Base-by-base conservation (phyloP, 352 stramenopile genomes). In the Phytopythium cucurbitacearum region DNA sequence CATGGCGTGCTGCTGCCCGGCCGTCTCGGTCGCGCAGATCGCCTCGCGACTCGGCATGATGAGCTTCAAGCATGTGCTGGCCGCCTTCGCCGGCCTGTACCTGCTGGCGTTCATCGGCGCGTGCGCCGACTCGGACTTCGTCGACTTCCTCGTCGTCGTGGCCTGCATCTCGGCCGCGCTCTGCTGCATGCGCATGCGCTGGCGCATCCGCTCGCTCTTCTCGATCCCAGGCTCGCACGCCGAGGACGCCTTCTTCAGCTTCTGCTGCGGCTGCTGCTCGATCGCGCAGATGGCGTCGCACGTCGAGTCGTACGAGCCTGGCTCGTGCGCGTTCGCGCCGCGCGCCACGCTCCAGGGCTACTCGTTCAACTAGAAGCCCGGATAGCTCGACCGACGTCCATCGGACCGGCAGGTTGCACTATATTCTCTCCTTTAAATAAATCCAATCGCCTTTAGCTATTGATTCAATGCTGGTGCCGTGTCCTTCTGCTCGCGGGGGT, bases 271-370 rank as follows among this genome's bases (percentile, higher is more conserved):
- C 53, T 89, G 71, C 66, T 91, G 81, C 66, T 86, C 79, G 1
- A 70, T 90, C 48, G 81, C 81, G 8, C 81, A 91, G 60, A 87
- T 90, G 75, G 82, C 79, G 8, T 85, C 79, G 16, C 76, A 92
- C 57, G 79, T 92, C 53, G 75, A 89, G 62, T 85, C 79, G 48
- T 92, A 90, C 58, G 73, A 87, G 64, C 82, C 79, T 1, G 82
- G 79, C 33, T 51, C 53, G 32, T 87, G 80, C 53, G 49, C 68
- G 8, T 89, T 92, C 36, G 55, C 65, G 9, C 78, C 81, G 15
- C 81, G 74, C 39, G 65, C 75, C 13, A 91, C 81, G 39, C 76
- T 91, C 5, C 65, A 78, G 47, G 77, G 77, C 42, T 88, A 88
- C 66, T 70, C 74, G 32, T 57, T 73, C 51, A 82, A 59, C 52